Conservation (phyloP, 164 flowering plant species). For the Taxillus chinensis region DNA sequence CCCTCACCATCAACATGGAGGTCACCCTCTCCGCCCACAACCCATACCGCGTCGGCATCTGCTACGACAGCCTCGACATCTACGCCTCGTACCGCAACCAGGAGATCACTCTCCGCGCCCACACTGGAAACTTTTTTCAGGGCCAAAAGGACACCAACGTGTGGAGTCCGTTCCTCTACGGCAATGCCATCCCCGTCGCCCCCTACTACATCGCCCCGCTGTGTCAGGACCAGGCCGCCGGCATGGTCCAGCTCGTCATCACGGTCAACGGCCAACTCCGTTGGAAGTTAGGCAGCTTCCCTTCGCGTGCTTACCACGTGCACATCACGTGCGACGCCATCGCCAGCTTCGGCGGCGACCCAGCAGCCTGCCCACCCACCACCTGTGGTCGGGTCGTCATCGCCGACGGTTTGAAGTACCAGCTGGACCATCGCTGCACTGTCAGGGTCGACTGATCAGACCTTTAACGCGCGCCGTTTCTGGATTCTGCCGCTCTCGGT, state of each 20-base stretch:
- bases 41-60: constrained; percentile 62
- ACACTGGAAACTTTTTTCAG: constrained; percentile 42
- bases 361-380: not conserved
- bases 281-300: constrained; percentile 56
- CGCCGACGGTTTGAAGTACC: constrained; percentile 46
- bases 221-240: constrained; percentile 30
- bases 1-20: constrained; percentile 47
- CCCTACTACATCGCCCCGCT: constrained; percentile 42
- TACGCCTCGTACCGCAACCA: constrained; percentile 56
- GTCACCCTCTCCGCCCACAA: constrained; percentile 54
- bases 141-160: constrained; percentile 50
- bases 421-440: constrained; percentile 31
- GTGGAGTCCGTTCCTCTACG: constrained; percentile 65
- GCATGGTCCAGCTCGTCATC: constrained; percentile 27
- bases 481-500: not conserved
- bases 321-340: constrained; percentile 47
- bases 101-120: constrained; percentile 50
- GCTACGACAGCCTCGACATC: constrained; percentile 55
- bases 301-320: constrained; percentile 48
- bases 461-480: not conserved
- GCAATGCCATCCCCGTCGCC: constrained; percentile 52
- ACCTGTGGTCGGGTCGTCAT: constrained; percentile 15
- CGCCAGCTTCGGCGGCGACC: constrained; percentile 27
- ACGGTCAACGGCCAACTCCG: constrained; percentile 52
- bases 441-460: constrained; percentile 28